These are phyloP conservation scores for Micractinium sp. DNA, from an alignment of 139 green algal species.

Conservation along the genomic window DNA sequence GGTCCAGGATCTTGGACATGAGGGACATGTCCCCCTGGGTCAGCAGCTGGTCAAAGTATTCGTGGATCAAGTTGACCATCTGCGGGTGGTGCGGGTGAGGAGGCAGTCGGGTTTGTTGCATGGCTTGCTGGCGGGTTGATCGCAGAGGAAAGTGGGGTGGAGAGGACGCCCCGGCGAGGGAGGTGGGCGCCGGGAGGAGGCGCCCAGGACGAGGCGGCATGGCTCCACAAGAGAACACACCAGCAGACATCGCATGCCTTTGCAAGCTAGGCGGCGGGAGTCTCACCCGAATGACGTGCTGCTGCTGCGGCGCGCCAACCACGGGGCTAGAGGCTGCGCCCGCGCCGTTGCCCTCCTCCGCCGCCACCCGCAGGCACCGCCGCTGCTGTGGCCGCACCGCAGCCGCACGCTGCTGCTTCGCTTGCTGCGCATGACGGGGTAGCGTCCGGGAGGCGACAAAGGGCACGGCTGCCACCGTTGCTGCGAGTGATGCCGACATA, in stretches of 20 bases:
- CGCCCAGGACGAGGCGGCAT: background rate
- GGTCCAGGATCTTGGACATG: background rate
- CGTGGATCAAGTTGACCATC: constrained; percentile 28
- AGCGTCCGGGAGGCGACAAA: background rate
- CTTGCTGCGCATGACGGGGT: background rate
- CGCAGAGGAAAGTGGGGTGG: background rate
- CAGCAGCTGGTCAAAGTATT: constrained; percentile 28
- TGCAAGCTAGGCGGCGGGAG: background rate
- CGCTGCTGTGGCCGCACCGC: constrained; percentile 3
- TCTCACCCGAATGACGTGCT: constrained; percentile 22
- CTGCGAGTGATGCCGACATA: background rate
- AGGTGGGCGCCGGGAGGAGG: background rate
- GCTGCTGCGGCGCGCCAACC: constrained; percentile 22
- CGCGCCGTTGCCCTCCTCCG: background rate
- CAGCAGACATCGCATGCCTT: no score
- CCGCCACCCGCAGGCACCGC: background rate
- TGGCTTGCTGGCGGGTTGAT: background rate
- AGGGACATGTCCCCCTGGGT: background rate
- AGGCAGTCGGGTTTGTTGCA: background rate
- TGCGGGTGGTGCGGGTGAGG: background rate
- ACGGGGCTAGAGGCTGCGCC: background rate
- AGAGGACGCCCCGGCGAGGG: background rate
- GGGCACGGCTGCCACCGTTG: background rate
- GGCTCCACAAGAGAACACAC: no score
- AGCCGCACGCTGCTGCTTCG: background rate